These are phyloP conservation scores for Penicillium chermesinum DNA, from an alignment of 495 filamentous ascomycete species.

Conservation along the genomic window DNA sequence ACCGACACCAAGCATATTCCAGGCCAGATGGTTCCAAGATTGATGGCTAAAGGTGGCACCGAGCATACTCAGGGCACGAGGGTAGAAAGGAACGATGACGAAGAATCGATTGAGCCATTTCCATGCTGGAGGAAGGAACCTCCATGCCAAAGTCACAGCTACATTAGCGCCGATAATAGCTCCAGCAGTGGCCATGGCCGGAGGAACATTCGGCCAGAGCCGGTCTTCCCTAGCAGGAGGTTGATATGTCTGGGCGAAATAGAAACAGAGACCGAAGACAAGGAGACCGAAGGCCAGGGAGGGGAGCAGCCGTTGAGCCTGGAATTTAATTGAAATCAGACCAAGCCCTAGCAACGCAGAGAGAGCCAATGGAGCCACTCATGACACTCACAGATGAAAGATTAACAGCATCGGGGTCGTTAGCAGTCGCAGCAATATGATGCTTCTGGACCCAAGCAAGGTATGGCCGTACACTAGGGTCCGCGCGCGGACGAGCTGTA, in stretches of 20 bases:
- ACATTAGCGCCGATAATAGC: conserved; percentile 63
- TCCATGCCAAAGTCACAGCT: conserved; percentile 59
- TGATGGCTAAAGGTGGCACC: conserved; percentile 80
- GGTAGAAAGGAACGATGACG: conserved; percentile 63
- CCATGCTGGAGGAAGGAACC: conserved; percentile 60
- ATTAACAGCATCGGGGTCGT: conserved; percentile 26
- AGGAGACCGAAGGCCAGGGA: conserved; percentile 52
- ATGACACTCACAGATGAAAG: conserved; percentile 30
- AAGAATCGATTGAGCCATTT: conserved; percentile 74
- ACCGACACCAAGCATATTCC: conserved; percentile 66
- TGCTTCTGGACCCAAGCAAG: conserved; percentile 49
- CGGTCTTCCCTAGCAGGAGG: conserved; percentile 54
- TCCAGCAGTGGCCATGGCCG: conserved; percentile 70
- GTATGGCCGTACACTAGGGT: conserved; percentile 35
- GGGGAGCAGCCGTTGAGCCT: conserved; percentile 60
- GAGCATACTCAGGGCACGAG: conserved; percentile 58
- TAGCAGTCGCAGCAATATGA: conserved; percentile 35
- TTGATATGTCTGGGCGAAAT: conserved; percentile 56
- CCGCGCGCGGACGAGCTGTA: conserved; percentile 39
- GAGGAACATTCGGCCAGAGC: conserved; percentile 68
- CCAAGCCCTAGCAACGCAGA: not conserved
- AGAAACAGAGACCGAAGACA: conserved; percentile 45
- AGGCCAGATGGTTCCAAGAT: conserved; percentile 52
- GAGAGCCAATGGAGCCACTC: not conserved
- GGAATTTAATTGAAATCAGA: not conserved